Evolutionary conservation across 441 rosid species (phyloP).

Genomic region (Populus tomentosa): DNA sequence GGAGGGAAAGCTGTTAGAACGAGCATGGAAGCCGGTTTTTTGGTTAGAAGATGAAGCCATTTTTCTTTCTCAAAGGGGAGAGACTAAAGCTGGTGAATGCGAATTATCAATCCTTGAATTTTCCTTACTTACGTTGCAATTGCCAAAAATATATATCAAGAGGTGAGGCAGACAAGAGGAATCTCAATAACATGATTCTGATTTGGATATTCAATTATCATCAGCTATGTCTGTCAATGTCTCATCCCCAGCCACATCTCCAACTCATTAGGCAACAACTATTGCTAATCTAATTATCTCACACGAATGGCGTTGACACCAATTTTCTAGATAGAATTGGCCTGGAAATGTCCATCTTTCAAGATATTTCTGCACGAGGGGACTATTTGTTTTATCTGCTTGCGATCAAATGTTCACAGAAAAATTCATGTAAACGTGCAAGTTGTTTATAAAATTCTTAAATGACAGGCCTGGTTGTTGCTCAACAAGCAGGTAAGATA

Average conservation of each 20-base stretch:
- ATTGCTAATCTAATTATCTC: not conserved
- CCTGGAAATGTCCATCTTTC: not conserved
- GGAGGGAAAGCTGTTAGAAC: constrained; percentile 40
- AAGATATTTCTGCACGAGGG: not conserved
- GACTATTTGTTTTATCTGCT: not conserved
- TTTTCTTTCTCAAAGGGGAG: not conserved
- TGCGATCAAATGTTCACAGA: not conserved
- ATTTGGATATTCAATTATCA: constrained; percentile 6
- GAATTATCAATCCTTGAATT: too few relatives aligned
- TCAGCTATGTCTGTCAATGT: constrained; percentile 22
- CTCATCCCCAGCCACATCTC: constrained; percentile 11
- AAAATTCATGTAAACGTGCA: not conserved
- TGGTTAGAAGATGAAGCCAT: constrained; percentile 17
- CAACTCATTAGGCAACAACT: not conserved
- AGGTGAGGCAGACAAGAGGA: constrained; percentile 21
- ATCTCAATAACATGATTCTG: constrained; percentile 8
- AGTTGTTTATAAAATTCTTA: not conserved
- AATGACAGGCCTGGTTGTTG: not conserved
- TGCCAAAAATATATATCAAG: not conserved
- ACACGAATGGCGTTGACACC: not conserved
- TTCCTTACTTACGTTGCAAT: not conserved
- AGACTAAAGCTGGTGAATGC: too few relatives aligned
- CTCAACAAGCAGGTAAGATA: not conserved
- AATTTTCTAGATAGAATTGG: not conserved
- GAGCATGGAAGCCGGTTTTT: constrained; percentile 21